These are phyloP conservation scores for Pseudocercospora cruenta DNA, from an alignment of 2,329 filamentous ascomycete genomes.

Conservation along the genomic window DNA sequence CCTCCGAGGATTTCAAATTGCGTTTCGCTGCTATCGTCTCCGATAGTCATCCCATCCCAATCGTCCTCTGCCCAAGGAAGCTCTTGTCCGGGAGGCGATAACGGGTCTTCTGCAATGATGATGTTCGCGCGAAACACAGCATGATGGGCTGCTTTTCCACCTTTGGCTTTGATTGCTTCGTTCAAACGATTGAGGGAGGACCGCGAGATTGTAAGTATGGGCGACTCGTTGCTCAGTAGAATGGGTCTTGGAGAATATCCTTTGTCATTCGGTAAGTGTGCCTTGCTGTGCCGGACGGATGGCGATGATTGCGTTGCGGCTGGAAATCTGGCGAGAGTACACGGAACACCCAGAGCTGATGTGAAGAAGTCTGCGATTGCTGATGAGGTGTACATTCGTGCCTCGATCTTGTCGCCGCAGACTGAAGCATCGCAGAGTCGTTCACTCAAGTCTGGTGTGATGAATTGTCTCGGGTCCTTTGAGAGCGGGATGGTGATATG, in stretches of 20 bases:
- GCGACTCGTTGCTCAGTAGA: slow-evolving; percentile 88
- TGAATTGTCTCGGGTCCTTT: slow-evolving; percentile 64
- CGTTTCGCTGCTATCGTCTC: slow-evolving; percentile 39
- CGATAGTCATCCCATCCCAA: slow-evolving; percentile 73
- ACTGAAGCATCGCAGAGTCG: slow-evolving; percentile 63
- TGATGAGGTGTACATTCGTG: slow-evolving; percentile 69
- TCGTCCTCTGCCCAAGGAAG: slow-evolving; percentile 77
- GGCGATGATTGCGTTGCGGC: slow-evolving; percentile 59
- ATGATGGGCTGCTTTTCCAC: slow-evolving; percentile 67
- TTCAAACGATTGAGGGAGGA: slow-evolving; percentile 82
- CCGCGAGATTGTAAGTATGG: slow-evolving; percentile 81
- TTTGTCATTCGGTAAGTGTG: slow-evolving; percentile 58
- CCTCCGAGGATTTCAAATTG: slow-evolving; percentile 75
- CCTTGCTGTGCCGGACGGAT: slow-evolving; percentile 70
- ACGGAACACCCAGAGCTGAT: slow-evolving; percentile 72
- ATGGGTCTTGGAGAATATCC: slow-evolving; percentile 59
- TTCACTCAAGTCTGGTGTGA: slow-evolving; percentile 29
- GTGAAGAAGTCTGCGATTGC: slow-evolving; percentile 78
- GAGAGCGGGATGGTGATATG: slow-evolving; percentile 63
- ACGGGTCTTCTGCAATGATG: slow-evolving; percentile 62
- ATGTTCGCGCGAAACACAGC: slow-evolving; percentile 89
- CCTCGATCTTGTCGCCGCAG: slow-evolving; percentile 77
- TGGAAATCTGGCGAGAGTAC: slow-evolving; percentile 82
- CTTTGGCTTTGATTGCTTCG: slow-evolving; percentile 64
- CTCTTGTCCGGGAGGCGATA: slow-evolving; percentile 49